A percentile compares a stretch with the other conserved stretches of the same genome.
These are phyloP conservation scores for Podila horticola DNA, from an alignment of 192 early-diverging fungal species.

Conservation along the genomic window DNA sequence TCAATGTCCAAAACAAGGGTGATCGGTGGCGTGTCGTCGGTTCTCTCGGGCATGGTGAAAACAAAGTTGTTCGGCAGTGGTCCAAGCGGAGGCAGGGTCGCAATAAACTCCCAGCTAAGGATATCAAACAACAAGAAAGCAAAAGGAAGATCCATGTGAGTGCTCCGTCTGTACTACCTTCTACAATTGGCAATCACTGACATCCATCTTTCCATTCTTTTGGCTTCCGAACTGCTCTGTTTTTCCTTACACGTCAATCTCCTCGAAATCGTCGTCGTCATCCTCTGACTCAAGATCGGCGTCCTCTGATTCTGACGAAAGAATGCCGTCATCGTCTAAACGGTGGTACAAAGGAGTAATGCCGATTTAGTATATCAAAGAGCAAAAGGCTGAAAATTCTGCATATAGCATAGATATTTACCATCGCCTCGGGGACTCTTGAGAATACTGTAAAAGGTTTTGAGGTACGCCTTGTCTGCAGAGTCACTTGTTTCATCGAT, in stretches of 20 bases:
- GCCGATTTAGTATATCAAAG: not conserved
- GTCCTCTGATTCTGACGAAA: conserved; percentile 49
- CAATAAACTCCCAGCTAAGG: conserved; percentile 62
- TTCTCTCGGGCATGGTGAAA: conserved; percentile 68
- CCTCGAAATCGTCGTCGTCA: conserved; percentile 51
- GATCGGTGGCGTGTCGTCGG: conserved; percentile 68
- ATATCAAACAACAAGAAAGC: not conserved
- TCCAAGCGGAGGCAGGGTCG: conserved; percentile 67
- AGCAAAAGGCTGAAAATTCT: not conserved
- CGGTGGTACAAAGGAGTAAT: not conserved
- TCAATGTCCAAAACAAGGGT: conserved; percentile 75
- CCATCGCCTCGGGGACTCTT: conserved; percentile 47
- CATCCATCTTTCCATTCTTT: not conserved
- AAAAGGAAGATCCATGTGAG: not conserved
- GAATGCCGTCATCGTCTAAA: conserved; percentile 46
- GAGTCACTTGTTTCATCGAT: conserved; percentile 36
- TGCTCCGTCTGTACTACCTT: too few relatives aligned
- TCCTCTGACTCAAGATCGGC: conserved; percentile 50
- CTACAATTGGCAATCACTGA: too few relatives aligned
- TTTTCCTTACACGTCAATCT: conserved; percentile 45
- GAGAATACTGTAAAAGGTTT: conserved; percentile 47
- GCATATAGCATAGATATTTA: not conserved
- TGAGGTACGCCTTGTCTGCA: conserved; percentile 34
- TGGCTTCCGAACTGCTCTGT: not conserved
- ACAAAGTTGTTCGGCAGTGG: conserved; percentile 61